Evolutionary conservation across 371 early-diverging fungal species (phyloP).

Genomic region (Rhizopus arrhizus): DNA sequence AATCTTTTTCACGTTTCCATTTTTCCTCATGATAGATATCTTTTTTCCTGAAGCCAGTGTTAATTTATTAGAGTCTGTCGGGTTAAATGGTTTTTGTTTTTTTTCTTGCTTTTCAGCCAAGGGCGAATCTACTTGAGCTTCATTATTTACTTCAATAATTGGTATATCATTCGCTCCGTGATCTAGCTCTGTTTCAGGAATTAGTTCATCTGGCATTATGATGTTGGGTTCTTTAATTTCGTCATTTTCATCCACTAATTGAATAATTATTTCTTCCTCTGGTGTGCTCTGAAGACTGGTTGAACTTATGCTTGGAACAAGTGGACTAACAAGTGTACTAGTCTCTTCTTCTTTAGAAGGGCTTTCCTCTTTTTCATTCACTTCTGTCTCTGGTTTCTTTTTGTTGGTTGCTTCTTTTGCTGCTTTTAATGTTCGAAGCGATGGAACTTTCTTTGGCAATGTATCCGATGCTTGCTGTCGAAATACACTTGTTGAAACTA

Average conservation of each 20-base stretch:
- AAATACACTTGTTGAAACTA: constrained; percentile 32
- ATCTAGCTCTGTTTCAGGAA: no score
- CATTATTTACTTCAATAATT: neutral
- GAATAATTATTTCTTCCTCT: neutral
- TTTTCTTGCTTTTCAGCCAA: neutral
- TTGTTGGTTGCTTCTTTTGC: neutral
- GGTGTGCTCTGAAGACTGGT: neutral
- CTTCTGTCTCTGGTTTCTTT: constrained; percentile 2
- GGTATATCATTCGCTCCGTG: no score
- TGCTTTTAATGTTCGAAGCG: constrained; percentile 4
- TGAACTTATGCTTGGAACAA: neutral
- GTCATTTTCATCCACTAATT: neutral
- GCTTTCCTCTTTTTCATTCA: neutral
- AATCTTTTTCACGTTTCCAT: constrained; percentile 24
- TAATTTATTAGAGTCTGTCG: neutral
- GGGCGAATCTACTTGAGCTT: neutral
- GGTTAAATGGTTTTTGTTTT: neutral
- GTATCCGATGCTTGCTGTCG: constrained; percentile 18
- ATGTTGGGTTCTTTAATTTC: neutral
- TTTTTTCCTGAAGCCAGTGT: constrained; percentile 1
- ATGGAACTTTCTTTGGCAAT: constrained; percentile 3
- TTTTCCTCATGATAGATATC: neutral
- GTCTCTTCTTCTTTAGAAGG: neutral
- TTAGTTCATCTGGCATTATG: no score
- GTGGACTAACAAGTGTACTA: neutral